Evolutionary conservation across 352 stramenopile genomes (phyloP), one percentile per base, ranked within the genome.

Genomic region (Phytophthora rubi): DNA sequence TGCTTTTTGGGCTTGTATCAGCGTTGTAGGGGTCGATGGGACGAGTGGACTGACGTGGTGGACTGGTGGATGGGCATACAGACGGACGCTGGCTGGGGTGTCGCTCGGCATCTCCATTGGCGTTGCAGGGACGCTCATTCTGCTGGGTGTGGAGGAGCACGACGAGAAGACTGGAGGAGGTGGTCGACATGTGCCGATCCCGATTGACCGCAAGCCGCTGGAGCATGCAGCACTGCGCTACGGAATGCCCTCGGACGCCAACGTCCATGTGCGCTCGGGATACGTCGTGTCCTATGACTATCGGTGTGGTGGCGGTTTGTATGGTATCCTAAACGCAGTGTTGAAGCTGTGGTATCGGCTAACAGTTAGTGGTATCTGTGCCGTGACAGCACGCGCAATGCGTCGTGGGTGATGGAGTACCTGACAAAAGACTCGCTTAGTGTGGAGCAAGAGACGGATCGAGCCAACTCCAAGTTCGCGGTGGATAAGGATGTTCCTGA

Each of bases 261-360:
- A 95, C 54, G 79, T 96, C 33, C 82, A 86, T 42, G 81, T 92
- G 32, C 86, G 86, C 16, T 81, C 84, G 0, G 90, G 88, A 51
- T 97, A 96, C 75, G 85, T 94, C 47, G 81, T 93, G 23, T 89
- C 86, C 6, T 97, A 95, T 65, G 89, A 97, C 74, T 90, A 89
- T 58, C 82, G 88, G 88, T 93, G n/a, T 48, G 35, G 26, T 62
- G 42, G 12, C 28, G 10, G 12, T 44, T 44, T 15, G 6, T 10
- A n/a, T 15, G 16, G 35, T 42, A 5, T 13, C 35, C 6, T 42
- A 16, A 42, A 42, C 35, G 10, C 13, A 42, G 35, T 44, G 37
- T 6, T 44, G 37, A 44, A 4, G 37, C 5, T 35, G 23, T 62
- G 37, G 52, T 53, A 6, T 9, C 42, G 16, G 13, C 16, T 49